A percentile compares a stretch with the other conserved stretches of the same genome.
phyloP scores from a whole-genome alignment of 2,329 filamentous ascomycete genomes.

The Botrytis tulipae region DNA sequence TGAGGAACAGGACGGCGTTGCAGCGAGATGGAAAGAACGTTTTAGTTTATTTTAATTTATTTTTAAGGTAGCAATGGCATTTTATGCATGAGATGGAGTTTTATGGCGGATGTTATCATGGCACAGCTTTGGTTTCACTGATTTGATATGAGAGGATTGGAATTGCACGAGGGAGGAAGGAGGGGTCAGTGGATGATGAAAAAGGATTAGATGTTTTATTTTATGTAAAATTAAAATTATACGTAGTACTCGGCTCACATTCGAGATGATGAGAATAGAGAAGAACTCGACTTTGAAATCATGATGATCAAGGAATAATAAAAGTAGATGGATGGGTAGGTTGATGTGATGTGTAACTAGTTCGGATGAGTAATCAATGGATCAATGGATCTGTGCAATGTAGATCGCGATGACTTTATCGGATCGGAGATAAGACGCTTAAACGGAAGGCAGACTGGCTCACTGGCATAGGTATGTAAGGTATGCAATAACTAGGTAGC shows the following conservation, averaged over 20 bases:
- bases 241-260: not conserved
- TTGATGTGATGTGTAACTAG: no score
- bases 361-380: no score
- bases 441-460: not conserved
- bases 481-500: not conserved
- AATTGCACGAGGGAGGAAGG: constrained; percentile 1
- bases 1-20: constrained; percentile 25
- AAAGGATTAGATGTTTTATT: not conserved
- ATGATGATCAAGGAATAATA: not conserved
- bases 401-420: constrained; percentile 2
- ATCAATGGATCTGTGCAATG: not conserved
- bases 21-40: not conserved
- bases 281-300: constrained; percentile 1
- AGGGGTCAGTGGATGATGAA: constrained; percentile 9
- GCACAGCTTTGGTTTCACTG: not conserved
- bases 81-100: constrained; percentile 12
- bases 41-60: not conserved
- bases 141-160: constrained; percentile 1
- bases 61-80: not conserved
- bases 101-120: not conserved
- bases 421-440: constrained; percentile 2
- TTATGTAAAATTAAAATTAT: not conserved
- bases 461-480: no score
- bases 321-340: no score
- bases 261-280: not conserved